These are phyloP conservation scores for Cornus suecica DNA, from an alignment of 148 eudicot genomes.

Conservation along the genomic window DNA sequence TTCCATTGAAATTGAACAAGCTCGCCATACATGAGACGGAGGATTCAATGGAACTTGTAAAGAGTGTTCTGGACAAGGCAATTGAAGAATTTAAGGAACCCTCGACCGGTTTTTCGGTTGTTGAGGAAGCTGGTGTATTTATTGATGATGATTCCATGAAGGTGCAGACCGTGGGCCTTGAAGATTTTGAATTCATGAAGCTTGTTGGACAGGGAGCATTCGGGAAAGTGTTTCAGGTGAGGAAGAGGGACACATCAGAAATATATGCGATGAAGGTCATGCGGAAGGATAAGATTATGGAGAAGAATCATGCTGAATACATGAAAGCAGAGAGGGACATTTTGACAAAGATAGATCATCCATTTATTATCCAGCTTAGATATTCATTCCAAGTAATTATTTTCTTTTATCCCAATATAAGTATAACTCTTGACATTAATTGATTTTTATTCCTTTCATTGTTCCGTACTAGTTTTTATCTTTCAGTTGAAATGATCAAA, in stretches of 20 bases:
- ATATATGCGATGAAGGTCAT: conserved; percentile 96
- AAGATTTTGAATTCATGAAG: conserved; percentile 77
- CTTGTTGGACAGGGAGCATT: conserved; percentile 88
- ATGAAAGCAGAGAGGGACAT: conserved; percentile 95
- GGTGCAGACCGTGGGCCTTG: conserved; percentile 56
- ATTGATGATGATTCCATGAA: conserved; percentile 27
- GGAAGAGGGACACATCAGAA: conserved; percentile 67
- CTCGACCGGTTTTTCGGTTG: conserved; percentile 22
- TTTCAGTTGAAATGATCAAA: not conserved
- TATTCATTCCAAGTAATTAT: conserved; percentile 80
- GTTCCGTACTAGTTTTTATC: not conserved
- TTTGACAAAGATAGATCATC: conserved; percentile 80
- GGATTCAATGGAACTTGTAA: conserved; percentile 34
- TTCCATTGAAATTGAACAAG: conserved; percentile 57
- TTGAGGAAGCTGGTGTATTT: conserved; percentile 15
- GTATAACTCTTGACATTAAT: not conserved
- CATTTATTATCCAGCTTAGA: conserved; percentile 83
- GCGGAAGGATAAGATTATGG: conserved; percentile 93
- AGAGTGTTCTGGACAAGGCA: conserved; percentile 21
- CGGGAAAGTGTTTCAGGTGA: conserved; percentile 88
- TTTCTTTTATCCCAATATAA: conserved; percentile 3
- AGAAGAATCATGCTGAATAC: conserved; percentile 84
- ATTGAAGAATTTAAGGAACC: conserved; percentile 33
- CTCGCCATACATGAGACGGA: conserved; percentile 51
- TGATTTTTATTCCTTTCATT: conserved; percentile 5